A percentile compares a stretch with the other conserved stretches of the same genome.
phyloP scores from a whole-genome alignment of 345 rosid genomes.

The Laguncularia racemosa region DNA sequence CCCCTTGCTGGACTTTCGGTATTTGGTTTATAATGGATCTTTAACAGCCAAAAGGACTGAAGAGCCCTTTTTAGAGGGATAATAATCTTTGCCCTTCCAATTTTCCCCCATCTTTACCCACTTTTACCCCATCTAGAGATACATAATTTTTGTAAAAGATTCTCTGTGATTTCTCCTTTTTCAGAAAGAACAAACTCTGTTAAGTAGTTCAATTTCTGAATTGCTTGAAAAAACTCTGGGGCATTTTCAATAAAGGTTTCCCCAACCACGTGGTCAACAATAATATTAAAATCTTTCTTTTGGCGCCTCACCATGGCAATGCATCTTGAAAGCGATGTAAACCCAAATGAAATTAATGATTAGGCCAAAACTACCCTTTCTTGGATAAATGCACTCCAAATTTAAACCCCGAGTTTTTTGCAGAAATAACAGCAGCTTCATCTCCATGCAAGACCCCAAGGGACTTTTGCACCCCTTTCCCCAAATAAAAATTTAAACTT shows the following conservation, averaged over 20 bases:
- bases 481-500: slow-evolving; percentile 68
- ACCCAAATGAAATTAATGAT: slow-evolving; percentile 65
- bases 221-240: slow-evolving; percentile 75
- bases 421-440: slow-evolving; percentile 71
- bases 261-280: slow-evolving; percentile 86
- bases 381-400: slow-evolving; percentile 82
- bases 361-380: slow-evolving; percentile 77
- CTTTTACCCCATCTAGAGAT: slow-evolving; percentile 29
- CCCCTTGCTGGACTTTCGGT: slow-evolving; percentile 87
- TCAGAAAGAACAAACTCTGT: slow-evolving; percentile 87
- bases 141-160: slow-evolving; percentile 49
- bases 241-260: slow-evolving; percentile 61
- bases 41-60: slow-evolving; percentile 70
- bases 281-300: slow-evolving; percentile 80
- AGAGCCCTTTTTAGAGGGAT: slow-evolving; percentile 54
- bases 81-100: slow-evolving; percentile 20
- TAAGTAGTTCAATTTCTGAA: slow-evolving; percentile 68
- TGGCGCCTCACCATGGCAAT: slow-evolving; percentile 88
- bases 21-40: slow-evolving; percentile 72
- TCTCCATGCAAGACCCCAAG: slow-evolving; percentile 92
- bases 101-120: slow-evolving; percentile 29
- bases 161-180: slow-evolving; percentile 68
- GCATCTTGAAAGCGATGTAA: slow-evolving; percentile 72
- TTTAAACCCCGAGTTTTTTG: slow-evolving; percentile 88
- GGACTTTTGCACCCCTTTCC: slow-evolving; percentile 82